Evolutionary conservation across 1,139 yeast species (phyloP).

Genomic region (Suhomyces terraborum): DNA sequence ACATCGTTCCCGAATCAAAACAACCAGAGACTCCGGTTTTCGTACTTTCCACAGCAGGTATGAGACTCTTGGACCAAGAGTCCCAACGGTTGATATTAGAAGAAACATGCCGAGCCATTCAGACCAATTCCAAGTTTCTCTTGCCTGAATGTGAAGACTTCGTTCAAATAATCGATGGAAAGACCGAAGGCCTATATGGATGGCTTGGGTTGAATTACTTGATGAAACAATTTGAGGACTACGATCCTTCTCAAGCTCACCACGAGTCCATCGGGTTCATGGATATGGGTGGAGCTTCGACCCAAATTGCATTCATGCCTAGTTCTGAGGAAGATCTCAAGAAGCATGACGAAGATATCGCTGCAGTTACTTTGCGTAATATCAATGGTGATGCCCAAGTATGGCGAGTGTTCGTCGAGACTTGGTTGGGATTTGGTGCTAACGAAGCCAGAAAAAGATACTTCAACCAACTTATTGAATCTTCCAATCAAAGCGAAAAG

Average conservation of each 20-base stretch:
- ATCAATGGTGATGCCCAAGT: constrained; percentile 61
- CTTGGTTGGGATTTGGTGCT: constrained; percentile 87
- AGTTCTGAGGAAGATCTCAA: constrained; percentile 50
- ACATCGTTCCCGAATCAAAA: constrained; percentile 55
- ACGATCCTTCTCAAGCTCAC: constrained; percentile 30
- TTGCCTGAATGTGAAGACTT: constrained; percentile 58
- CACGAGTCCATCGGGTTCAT: constrained; percentile 73
- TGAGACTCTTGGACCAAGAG: constrained; percentile 60
- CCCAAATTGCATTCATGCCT: constrained; percentile 80
- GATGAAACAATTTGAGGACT: constrained; percentile 54
- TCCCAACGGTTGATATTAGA: constrained; percentile 49
- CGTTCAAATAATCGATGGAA: constrained; percentile 76
- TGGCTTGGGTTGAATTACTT: constrained; percentile 77
- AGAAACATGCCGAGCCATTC: constrained; percentile 53
- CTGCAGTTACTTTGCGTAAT: constrained; percentile 56
- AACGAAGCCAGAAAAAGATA: constrained; percentile 73
- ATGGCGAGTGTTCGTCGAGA: constrained; percentile 76
- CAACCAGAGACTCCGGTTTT: constrained; percentile 66
- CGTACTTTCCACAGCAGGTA: constrained; percentile 80
- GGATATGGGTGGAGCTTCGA: constrained; percentile 93
- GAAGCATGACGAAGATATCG: constrained; percentile 64
- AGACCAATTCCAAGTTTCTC: constrained; percentile 50
- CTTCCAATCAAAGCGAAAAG: constrained; percentile 24
- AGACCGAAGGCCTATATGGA: constrained; percentile 78
- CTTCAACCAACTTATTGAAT: constrained; percentile 48